Percentiles rank a stretch among this genome's conserved stretches.
These are phyloP conservation scores for Coemansia sp. DNA, from an alignment of 192 early-diverging fungal genomes.

Conservation along the genomic window DNA sequence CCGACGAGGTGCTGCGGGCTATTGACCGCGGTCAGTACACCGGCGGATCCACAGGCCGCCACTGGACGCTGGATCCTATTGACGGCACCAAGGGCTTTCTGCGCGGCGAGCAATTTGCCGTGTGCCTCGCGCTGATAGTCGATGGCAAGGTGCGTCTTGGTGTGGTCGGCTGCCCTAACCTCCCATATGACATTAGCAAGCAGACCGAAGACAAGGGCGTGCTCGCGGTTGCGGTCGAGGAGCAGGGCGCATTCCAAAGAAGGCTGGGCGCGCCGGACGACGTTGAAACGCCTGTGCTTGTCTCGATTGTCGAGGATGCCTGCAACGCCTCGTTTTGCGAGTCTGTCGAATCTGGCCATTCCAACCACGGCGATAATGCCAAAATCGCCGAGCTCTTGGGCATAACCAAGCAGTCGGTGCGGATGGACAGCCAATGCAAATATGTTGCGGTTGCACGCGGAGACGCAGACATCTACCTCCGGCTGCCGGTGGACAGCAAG, in stretches of 20 bases:
- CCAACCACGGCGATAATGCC: slow-evolving; percentile 75
- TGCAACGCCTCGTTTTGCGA: slow-evolving; percentile 83
- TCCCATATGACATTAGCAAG: slow-evolving; percentile 59
- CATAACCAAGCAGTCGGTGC: slow-evolving; percentile 72
- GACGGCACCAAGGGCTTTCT: slow-evolving; percentile 99
- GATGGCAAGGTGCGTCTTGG: slow-evolving; percentile 87
- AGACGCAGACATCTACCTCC: slow-evolving; percentile 89
- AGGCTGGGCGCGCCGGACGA: slow-evolving; percentile 10
- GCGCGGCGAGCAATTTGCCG: slow-evolving; percentile 95
- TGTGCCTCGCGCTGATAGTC: slow-evolving; percentile 87
- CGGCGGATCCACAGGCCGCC: slow-evolving; percentile 70
- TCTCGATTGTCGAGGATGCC: slow-evolving; percentile 49
- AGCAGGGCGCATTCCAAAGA: slow-evolving; percentile 86
- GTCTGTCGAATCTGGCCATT: slow-evolving; percentile 89
- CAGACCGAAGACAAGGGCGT: slow-evolving; percentile 69
- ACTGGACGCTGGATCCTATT: slow-evolving; percentile 83
- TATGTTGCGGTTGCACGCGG: slow-evolving; percentile 88
- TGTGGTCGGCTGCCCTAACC: slow-evolving; percentile 82
- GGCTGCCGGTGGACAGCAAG: slow-evolving; percentile 69
- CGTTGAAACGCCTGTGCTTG: slow-evolving; percentile 60
- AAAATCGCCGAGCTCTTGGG: slow-evolving; percentile 73
- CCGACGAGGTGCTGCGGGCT: slow-evolving; percentile 68
- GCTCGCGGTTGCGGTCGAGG: slow-evolving; percentile 81
- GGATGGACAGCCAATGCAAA: slow-evolving; percentile 99
- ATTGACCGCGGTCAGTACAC: slow-evolving; percentile 88